Percentiles rank a stretch among this genome's conserved stretches.
Conservation (phyloP, 352 stramenopile species). For the Nothophytophthora sp. region DNA sequence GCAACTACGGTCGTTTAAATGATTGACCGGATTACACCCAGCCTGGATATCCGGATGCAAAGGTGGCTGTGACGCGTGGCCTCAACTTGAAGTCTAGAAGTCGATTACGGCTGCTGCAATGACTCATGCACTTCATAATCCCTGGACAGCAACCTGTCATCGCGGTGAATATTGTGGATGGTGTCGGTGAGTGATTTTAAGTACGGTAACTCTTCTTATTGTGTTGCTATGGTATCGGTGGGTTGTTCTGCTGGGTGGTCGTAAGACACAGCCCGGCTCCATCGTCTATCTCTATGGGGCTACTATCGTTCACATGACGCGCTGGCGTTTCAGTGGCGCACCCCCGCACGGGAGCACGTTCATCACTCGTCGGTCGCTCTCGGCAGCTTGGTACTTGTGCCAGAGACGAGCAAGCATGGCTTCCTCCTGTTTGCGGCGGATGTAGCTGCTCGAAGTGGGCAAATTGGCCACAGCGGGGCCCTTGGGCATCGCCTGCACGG, state of each 20-base stretch:
- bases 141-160: too few relatives aligned
- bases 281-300: slow-evolving; percentile 13
- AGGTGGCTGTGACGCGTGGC: too few relatives aligned
- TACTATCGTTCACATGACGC: slow-evolving; percentile 30
- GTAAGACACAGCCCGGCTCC: slow-evolving; percentile 1
- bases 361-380: slow-evolving; percentile 15
- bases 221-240: slow-evolving; percentile 8
- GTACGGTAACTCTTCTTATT: too few relatives aligned
- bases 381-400: slow-evolving; percentile 18
- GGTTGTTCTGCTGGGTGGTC: not conserved
- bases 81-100: too few relatives aligned
- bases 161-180: too few relatives aligned
- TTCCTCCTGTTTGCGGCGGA: slow-evolving; percentile 41
- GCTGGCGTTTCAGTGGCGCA: slow-evolving; percentile 21
- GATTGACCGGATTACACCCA: too few relatives aligned
- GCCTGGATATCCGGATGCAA: too few relatives aligned
- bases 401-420: slow-evolving; percentile 24
- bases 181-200: slow-evolving; percentile 29
- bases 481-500: not conserved
- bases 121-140: too few relatives aligned
- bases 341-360: slow-evolving; percentile 9
- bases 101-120: too few relatives aligned
- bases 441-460: slow-evolving; percentile 34
- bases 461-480: slow-evolving; percentile 18
- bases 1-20: too few relatives aligned